Evolutionary conservation across 2,329 filamentous ascomycete genomes (phyloP).

Genomic region (Venturia effusa): DNA sequence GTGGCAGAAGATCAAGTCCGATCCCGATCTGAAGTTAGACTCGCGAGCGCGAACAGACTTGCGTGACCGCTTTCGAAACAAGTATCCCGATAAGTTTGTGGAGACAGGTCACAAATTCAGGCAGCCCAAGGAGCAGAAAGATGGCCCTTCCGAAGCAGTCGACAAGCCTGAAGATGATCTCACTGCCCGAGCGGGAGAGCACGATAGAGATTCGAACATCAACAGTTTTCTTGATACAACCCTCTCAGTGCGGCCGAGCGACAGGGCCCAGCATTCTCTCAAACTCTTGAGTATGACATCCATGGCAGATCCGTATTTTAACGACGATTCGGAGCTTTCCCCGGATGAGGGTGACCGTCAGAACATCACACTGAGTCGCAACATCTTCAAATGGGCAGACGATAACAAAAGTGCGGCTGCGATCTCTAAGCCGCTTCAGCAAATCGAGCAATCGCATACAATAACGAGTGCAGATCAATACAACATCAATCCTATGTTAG

Average conservation of each 20-base stretch:
- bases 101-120: constrained; percentile 31
- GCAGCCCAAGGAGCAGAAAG: constrained; percentile 2
- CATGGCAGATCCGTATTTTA: constrained; percentile 5
- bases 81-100: constrained; percentile 46
- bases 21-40: constrained; percentile 39
- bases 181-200: neutral
- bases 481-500: constrained; percentile 11
- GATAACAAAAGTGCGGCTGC: constrained; percentile 18
- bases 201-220: neutral
- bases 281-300: constrained; percentile 5
- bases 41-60: constrained; percentile 47
- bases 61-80: constrained; percentile 50
- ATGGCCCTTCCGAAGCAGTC: neutral
- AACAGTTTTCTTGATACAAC: neutral
- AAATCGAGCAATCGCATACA: constrained; percentile 3
- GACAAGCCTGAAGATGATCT: neutral
- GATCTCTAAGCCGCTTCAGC: neutral
- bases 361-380: constrained; percentile 20
- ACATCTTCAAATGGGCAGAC: constrained; percentile 29
- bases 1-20: constrained; percentile 50
- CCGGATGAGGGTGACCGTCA: constrained; percentile 4
- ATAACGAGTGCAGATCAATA: constrained; percentile 9
- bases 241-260: neutral
- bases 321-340: constrained; percentile 3
- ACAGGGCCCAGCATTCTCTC: constrained; percentile 3